Conservation (phyloP, 352 stramenopile genomes). For the Globisporangium apiculatum region DNA sequence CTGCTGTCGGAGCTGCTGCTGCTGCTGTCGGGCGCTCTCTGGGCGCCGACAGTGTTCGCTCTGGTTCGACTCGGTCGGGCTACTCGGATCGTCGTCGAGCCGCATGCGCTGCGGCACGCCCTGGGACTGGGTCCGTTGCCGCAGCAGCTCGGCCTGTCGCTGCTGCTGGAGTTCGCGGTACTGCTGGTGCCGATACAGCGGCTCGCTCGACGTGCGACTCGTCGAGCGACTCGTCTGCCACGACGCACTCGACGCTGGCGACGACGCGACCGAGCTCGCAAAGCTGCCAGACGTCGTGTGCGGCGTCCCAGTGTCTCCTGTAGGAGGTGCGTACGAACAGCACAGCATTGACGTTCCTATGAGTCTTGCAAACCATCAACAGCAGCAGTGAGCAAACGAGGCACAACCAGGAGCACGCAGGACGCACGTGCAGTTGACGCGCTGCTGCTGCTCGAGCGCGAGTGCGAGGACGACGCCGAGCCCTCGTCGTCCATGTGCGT, state of each 20-base stretch:
- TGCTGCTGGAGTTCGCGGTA: slow-evolving; percentile 11
- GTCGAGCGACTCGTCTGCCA: slow-evolving; percentile 4
- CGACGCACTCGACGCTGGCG: background rate
- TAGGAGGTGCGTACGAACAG: too few species aligned
- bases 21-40: background rate
- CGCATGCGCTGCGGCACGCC: slow-evolving; percentile 2
- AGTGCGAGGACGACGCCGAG: slow-evolving; percentile 5
- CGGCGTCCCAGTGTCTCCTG: slow-evolving; percentile 8
- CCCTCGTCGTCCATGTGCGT: slow-evolving; percentile 14
- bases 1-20: background rate
- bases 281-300: slow-evolving; percentile 2
- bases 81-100: background rate
- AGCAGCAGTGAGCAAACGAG: background rate
- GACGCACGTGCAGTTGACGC: slow-evolving; percentile 6
- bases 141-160: slow-evolving; percentile 9
- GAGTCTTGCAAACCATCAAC: too few species aligned
- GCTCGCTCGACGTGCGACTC: slow-evolving; percentile 7
- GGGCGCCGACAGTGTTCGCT: background rate
- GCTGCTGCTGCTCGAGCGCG: slow-evolving; percentile 8
- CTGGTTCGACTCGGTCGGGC: background rate
- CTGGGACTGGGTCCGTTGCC: slow-evolving; percentile 8
- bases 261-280: slow-evolving; percentile 1
- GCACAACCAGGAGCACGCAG: background rate
- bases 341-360: too few species aligned
- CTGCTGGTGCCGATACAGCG: slow-evolving; percentile 9